These are phyloP conservation scores for Hortaea sp. DNA, from an alignment of 2,329 filamentous ascomycete genomes.

Conservation along the genomic window DNA sequence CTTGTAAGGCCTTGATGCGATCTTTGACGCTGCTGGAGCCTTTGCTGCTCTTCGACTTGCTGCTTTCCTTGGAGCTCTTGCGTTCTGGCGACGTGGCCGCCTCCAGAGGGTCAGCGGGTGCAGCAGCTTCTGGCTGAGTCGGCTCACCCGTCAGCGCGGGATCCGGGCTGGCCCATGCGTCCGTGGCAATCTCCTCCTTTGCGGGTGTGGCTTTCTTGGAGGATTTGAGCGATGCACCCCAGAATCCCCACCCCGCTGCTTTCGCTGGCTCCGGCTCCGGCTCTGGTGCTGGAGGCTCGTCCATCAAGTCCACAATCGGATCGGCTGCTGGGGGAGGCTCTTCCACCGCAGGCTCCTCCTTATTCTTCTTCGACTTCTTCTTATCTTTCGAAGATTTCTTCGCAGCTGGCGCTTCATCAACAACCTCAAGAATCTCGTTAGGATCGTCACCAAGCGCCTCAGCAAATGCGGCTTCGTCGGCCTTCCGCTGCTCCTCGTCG, in stretches of 20 bases:
- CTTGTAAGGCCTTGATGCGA: constrained; percentile 39
- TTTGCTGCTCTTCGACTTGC: constrained; percentile 28
- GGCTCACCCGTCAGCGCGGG: constrained; percentile 25
- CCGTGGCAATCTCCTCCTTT: constrained; percentile 34
- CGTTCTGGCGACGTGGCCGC: constrained; percentile 29
- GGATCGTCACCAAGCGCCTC: constrained; percentile 26
- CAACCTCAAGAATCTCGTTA: constrained; percentile 23
- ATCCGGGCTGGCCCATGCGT: constrained; percentile 32
- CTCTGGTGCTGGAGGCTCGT: constrained; percentile 6
- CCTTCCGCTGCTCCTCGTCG: constrained; percentile 26
- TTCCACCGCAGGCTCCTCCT: constrained; percentile 20
- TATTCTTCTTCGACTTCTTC: constrained; percentile 13
- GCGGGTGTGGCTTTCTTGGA: constrained; percentile 30
- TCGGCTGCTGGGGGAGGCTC: constrained; percentile 9
- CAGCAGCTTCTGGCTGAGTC: constrained; percentile 36
- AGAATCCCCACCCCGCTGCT: constrained; percentile 31
- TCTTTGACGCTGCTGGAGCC: constrained; percentile 41
- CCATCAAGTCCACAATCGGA: constrained; percentile 8
- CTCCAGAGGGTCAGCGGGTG: constrained; percentile 32
- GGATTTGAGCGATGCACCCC: constrained; percentile 36
- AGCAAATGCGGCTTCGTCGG: constrained; percentile 27
- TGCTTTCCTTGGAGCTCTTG: constrained; percentile 33
- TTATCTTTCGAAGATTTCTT: constrained; percentile 17
- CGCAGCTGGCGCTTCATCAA: constrained; percentile 18
- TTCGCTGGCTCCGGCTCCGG: constrained; percentile 14